Base-by-base conservation (phyloP, 495 filamentous ascomycete species). In the Daldinia loculata region DNA sequence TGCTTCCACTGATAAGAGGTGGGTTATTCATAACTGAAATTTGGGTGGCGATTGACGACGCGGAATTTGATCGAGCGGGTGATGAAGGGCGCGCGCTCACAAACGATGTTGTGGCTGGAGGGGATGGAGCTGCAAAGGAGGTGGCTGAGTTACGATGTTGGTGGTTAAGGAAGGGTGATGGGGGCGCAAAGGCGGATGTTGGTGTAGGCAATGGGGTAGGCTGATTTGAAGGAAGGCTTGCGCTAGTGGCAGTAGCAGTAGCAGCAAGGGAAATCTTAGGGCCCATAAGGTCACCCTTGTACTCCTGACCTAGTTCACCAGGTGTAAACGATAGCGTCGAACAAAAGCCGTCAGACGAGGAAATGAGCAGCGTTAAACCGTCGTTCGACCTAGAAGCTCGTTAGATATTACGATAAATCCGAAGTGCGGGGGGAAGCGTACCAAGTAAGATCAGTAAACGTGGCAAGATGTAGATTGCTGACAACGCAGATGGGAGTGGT, bases 311-410 rank as follows among this genome's bases (percentile, higher is more conserved):
- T 6, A 99, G 82, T 76, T 99, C 96, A 19, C 92, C 92, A 4
- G 91, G 83, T 6, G 86, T 77, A 77, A 99, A 99, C 0, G 93
- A 88, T 24, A 99, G 83, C 0, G 92, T 89, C 0, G 96, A 99
- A 75, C 96, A 98, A 80, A 98, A 99, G 0, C 96, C 96, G 76
- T 99, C 96, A 0, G 96, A 97, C 1, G 96, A 98, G 60, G 92
- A 94, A 86, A 99, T 98, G 38, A 98, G 84, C 26, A 99, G 81
- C 1, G 94, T 98, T 51, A 91, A 84, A 2, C 96, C 96, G 78
- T 99, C 96, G 69, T 85, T 91, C 1, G 96, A 96, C 94, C 94
- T 98, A 68, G n/a, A 66, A 12, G 63, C 67, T n/a, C 17, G 27
- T 74, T 67, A 67, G 78, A 81, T 74, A 81, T 66, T 38, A 39